Percentiles rank a stretch among this genome's conserved stretches.
Conservation (phyloP, 192 early-diverging fungal species). For the Coemansia sp. region DNA sequence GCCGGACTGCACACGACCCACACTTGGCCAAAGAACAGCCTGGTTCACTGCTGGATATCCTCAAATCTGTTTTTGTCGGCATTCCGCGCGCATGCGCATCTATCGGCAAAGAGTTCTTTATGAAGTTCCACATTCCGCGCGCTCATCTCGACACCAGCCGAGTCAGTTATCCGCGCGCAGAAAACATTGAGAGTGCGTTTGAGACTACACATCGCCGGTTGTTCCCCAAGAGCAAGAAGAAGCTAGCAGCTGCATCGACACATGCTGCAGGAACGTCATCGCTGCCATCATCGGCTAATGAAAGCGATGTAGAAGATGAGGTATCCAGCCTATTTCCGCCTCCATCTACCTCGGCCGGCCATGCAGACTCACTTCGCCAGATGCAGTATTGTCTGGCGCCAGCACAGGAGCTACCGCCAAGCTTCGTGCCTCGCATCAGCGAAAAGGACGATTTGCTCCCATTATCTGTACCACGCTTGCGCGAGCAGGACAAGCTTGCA, state of each 20-base stretch:
- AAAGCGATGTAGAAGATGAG: not conserved
- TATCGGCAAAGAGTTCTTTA: constrained; percentile 25
- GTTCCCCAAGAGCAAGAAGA: constrained; percentile 3
- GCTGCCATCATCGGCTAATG: not conserved
- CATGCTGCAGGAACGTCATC: not conserved
- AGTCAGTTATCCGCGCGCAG: constrained; percentile 24
- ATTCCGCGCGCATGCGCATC: constrained; percentile 19
- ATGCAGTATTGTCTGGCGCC: constrained; percentile 21
- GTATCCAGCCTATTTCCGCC: not conserved
- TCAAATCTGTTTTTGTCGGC: not conserved
- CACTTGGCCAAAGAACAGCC: constrained; percentile 35
- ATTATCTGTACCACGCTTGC: not conserved
- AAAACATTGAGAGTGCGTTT: constrained; percentile 23
- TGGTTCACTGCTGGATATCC: constrained; percentile 38
- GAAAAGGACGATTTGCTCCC: not conserved
- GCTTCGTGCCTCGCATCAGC: constrained; percentile 4
- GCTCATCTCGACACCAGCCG: constrained; percentile 38
- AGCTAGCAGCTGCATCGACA: not conserved
- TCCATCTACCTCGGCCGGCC: not conserved
- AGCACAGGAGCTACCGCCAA: not conserved
- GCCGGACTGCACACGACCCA: constrained; percentile 21
- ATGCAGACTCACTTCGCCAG: constrained; percentile 7
- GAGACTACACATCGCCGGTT: constrained; percentile 4
- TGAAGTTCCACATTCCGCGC: constrained; percentile 31
- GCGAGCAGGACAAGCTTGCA: not conserved